Percentiles rank a stretch among this genome's conserved stretches.
Evolutionary conservation across 2,329 filamentous ascomycete species (phyloP).

Genomic region (Alternaria consortialis): DNA sequence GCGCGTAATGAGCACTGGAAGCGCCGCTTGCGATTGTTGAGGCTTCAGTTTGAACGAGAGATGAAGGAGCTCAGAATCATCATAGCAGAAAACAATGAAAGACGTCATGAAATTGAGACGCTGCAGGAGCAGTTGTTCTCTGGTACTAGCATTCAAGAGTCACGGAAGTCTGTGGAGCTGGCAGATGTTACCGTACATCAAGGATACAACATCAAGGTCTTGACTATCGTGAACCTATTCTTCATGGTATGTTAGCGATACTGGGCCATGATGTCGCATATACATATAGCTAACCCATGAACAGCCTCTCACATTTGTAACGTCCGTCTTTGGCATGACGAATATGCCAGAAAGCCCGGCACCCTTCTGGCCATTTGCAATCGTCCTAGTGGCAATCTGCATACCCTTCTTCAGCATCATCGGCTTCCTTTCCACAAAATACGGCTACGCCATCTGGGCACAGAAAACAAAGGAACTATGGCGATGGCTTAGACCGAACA

Average conservation of each 20-base stretch:
- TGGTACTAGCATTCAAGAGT: slow-evolving; percentile 70
- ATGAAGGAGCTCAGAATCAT: slow-evolving; percentile 60
- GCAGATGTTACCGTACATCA: slow-evolving; percentile 63
- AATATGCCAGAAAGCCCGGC: slow-evolving; percentile 53
- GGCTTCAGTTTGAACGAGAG: slow-evolving; percentile 61
- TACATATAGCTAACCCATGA: background rate
- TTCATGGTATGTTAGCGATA: slow-evolving; percentile 54
- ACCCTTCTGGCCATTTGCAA: slow-evolving; percentile 52
- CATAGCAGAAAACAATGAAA: slow-evolving; percentile 62
- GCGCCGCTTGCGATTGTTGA: slow-evolving; percentile 58
- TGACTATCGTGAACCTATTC: slow-evolving; percentile 69
- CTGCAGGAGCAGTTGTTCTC: slow-evolving; percentile 70
- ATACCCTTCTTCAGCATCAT: slow-evolving; percentile 59
- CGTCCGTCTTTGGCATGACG: slow-evolving; percentile 65
- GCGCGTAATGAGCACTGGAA: slow-evolving; percentile 59
- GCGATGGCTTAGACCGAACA: slow-evolving; percentile 38
- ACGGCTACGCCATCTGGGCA: slow-evolving; percentile 51
- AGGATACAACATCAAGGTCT: slow-evolving; percentile 67
- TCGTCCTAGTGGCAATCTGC: slow-evolving; percentile 55
- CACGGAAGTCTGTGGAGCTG: slow-evolving; percentile 66
- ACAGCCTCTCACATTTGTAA: slow-evolving; percentile 67
- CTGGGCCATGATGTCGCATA: background rate
- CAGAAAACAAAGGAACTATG: slow-evolving; percentile 40
- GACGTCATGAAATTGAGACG: slow-evolving; percentile 64
- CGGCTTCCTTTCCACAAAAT: slow-evolving; percentile 55